phyloP scores from a whole-genome alignment of 2,329 filamentous ascomycete species.

The Pestalotiopsis sp. region DNA sequence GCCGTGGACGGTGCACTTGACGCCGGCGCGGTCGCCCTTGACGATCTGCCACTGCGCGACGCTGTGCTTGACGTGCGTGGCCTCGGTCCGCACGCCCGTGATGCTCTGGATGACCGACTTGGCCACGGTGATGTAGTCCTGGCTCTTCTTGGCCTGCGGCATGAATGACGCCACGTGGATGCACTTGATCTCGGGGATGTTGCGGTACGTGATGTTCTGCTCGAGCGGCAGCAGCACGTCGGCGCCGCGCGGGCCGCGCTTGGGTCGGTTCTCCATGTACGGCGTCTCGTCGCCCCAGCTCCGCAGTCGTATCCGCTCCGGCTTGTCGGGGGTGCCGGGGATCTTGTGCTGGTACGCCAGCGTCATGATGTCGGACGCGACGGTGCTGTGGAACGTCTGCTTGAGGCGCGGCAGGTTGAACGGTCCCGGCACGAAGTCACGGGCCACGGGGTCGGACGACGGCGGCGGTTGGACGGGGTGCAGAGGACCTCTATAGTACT shows the following conservation, averaged over 20 bases:
- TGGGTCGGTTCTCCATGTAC: constrained; percentile 89
- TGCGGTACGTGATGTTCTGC: constrained; percentile 76
- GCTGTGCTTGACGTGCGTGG: constrained; percentile 71
- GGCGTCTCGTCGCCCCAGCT: constrained; percentile 89
- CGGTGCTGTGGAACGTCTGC: constrained; percentile 86
- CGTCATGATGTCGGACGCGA: constrained; percentile 86
- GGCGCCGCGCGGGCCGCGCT: constrained; percentile 81
- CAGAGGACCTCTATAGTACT: constrained; percentile 91
- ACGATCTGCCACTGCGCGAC: constrained; percentile 77
- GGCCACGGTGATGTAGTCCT: constrained; percentile 77
- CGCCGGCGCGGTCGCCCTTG: constrained; percentile 71
- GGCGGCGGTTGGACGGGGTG: constrained; percentile 92
- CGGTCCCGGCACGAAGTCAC: constrained; percentile 86
- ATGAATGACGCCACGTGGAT: constrained; percentile 80
- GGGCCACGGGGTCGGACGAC: constrained; percentile 82
- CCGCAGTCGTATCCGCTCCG: constrained; percentile 70
- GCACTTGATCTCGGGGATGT: constrained; percentile 80
- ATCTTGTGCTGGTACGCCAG: constrained; percentile 86
- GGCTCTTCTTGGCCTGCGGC: constrained; percentile 71
- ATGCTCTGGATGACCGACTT: constrained; percentile 86
- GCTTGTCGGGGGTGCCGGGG: constrained; percentile 66
- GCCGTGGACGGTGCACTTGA: constrained; percentile 77
- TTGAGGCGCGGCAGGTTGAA: constrained; percentile 86
- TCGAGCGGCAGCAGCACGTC: constrained; percentile 74
- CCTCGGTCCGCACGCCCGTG: constrained; percentile 72